A percentile compares a stretch with the other conserved stretches of the same genome.
Conservation (phyloP, 305 asterid genomes). For the Fraxinus dipetala region DNA sequence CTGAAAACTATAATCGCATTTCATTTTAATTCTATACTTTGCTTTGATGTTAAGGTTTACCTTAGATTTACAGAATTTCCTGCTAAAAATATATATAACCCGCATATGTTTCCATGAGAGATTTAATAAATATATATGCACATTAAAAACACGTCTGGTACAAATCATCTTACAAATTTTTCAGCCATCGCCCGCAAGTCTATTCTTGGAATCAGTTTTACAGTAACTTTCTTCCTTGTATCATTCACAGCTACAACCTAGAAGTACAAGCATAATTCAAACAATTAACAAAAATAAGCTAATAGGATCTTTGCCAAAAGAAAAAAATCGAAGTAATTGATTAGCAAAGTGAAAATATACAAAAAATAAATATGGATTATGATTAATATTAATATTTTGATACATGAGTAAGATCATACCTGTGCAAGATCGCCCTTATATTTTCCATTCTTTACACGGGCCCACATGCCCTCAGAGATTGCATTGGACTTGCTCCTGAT, state of each 20-base stretch:
- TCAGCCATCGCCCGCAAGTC: constrained; percentile 85
- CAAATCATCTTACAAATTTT: constrained; percentile 63
- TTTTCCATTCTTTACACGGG: constrained; percentile 90
- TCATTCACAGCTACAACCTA: constrained; percentile 78
- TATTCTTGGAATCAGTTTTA: constrained; percentile 82
- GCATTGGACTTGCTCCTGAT: constrained; percentile 60
- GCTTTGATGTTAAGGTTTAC: neutral
- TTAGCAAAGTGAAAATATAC: neutral
- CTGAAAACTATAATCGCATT: constrained; percentile 3
- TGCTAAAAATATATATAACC: neutral
- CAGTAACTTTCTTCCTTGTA: constrained; percentile 65
- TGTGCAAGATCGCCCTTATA: constrained; percentile 90
- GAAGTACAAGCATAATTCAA: constrained; percentile 17
- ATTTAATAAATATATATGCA: neutral
- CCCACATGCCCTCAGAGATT: constrained; percentile 80
- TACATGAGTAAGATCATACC: constrained; percentile 41
- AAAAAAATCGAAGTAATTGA: neutral
- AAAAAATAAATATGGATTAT: neutral
- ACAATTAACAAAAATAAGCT: constrained; percentile 23
- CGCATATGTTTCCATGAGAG: neutral
- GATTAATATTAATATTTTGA: constrained; percentile 1
- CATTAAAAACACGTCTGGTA: neutral
- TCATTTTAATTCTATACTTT: neutral
- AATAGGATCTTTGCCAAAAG: neutral
- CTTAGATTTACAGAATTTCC: neutral